Percentiles rank a stretch among this genome's conserved stretches.
Evolutionary conservation across 2,329 filamentous ascomycete genomes (phyloP).

Genomic region (Alternaria brassicae): DNA sequence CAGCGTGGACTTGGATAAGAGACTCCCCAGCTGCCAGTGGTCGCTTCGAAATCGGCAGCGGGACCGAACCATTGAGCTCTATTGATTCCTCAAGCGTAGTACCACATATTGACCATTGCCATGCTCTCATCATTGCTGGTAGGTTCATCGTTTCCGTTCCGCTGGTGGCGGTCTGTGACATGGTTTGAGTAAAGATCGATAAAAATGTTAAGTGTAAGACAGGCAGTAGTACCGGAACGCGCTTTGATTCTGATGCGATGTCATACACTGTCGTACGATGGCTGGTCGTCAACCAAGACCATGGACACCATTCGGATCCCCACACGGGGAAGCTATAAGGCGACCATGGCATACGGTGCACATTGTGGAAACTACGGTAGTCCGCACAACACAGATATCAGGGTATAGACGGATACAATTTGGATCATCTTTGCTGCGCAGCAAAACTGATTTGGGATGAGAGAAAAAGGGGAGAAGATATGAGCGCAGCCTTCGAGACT

Average conservation of each 20-base stretch:
- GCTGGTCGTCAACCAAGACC: slow-evolving; percentile 6
- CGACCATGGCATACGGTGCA: background rate
- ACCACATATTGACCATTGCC: slow-evolving; percentile 28
- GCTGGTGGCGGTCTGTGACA: slow-evolving; percentile 9
- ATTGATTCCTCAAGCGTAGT: slow-evolving; percentile 24
- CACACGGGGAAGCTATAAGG: slow-evolving; percentile 9
- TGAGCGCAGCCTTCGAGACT: background rate
- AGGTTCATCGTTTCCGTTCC: slow-evolving; percentile 3
- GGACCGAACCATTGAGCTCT: slow-evolving; percentile 14
- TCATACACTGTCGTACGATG: slow-evolving; percentile 4
- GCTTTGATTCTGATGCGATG: background rate
- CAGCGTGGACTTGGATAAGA: slow-evolving; percentile 24
- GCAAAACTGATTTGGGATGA: background rate
- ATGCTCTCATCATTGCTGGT: slow-evolving; percentile 32
- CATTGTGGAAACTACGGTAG: background rate
- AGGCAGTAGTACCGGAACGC: background rate
- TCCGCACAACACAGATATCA: background rate
- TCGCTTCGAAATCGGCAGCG: slow-evolving; percentile 5
- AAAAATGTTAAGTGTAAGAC: background rate
- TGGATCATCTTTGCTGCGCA: background rate
- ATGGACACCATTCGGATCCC: slow-evolving; percentile 11
- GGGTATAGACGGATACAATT: too few species aligned
- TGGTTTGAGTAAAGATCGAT: background rate
- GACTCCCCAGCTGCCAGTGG: slow-evolving; percentile 19
- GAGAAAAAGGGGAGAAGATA: background rate